A percentile compares a stretch with the other conserved stretches of the same genome.
Conservation (phyloP, 768 basidiomycete genomes). For the Candolleomyces eurysporus region DNA sequence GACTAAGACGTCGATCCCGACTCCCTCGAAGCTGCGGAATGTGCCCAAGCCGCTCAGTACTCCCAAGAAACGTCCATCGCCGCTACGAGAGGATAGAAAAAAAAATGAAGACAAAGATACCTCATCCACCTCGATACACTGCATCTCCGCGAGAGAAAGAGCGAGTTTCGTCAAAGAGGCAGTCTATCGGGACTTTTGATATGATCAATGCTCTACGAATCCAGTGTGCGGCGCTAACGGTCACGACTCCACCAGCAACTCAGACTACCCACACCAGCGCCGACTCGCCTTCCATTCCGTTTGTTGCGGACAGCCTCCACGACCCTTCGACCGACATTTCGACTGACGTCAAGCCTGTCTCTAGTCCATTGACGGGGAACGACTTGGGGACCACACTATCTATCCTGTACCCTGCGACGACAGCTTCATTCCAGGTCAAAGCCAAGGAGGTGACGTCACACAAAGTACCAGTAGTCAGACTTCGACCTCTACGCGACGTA, state of each 20-base stretch:
- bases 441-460: background rate
- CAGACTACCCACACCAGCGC: background rate
- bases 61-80: no score
- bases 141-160: background rate
- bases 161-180: background rate
- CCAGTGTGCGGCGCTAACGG: slow-evolving; percentile 4
- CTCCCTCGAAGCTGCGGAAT: no score
- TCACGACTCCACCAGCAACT: background rate
- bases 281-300: background rate
- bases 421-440: background rate
- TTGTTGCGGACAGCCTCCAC: no score
- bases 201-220: slow-evolving; percentile 9
- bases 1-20: no score
- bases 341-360: background rate
- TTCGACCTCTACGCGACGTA: background rate
- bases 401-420: slow-evolving; percentile 1
- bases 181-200: slow-evolving; percentile 7
- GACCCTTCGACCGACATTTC: no score
- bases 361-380: background rate
- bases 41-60: no score
- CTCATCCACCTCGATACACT: background rate
- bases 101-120: background rate
- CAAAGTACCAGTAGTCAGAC: background rate
- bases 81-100: no score
- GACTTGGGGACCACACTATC: slow-evolving; percentile 2